Evolutionary conservation across 2,329 filamentous ascomycete species (phyloP), one percentile per base, ranked within the genome.

Genomic region (Phialocephala subalpina): DNA sequence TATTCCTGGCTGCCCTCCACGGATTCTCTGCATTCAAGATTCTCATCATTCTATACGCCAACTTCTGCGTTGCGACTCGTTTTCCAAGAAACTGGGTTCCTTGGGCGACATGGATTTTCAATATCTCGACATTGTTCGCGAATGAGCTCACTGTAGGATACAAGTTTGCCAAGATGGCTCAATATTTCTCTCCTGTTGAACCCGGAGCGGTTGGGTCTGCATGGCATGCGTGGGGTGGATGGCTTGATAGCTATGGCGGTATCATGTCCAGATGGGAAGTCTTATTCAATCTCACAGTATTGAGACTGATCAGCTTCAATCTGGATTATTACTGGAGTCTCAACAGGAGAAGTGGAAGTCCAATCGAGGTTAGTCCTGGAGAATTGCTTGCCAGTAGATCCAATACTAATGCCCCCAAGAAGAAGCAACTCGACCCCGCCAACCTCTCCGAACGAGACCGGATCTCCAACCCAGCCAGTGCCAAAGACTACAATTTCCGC

Each of bases 241-340:
- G 87, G 82, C 81, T 98, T 18, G 96, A 99, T 79, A 83, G 85
- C 60, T 90, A 91, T 70, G 89, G 93, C 8, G 96, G 96, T 0
- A 81, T 99, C n/a, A 89, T 97, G 76, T 84, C 90, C 0, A 87
- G 95, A 66, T 99, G 96, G 96, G 93, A 98, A 77, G 90, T 99
- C n/a, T 85, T 97, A 5, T 99, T 99, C 84, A 99, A 99, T 75
- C 88, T 99, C 68, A 97, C 95, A 2, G 90, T 98, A 29, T 82
- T 99, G 63, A 90, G 96, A 5, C 83, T 98, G 57, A 94, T 99
- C 73, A 97, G 95, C 77, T 99, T 97, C 85, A 98, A 98, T 78
- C 80, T 99, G 76, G 96, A 99, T 79, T 94, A 97, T 77, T 95
- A 97, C 78, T 99, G 96, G 95, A 96, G 92, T 73, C 78, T 92